Base-by-base conservation (phyloP, 306 rosid species). In the Morella rubra region DNA sequence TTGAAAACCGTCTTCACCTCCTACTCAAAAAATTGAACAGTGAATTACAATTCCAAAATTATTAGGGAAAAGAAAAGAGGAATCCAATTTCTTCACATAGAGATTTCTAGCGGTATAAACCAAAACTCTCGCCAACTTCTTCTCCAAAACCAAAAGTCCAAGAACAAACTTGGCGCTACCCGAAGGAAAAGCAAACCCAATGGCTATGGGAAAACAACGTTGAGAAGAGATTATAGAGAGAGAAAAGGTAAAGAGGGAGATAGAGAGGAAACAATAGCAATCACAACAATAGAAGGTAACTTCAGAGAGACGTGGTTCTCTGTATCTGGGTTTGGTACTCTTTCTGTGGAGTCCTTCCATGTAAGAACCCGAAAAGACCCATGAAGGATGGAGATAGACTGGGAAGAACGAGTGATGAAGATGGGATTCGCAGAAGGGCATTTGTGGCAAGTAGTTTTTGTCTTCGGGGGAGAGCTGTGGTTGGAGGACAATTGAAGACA, bases 391-490 rank as follows among this genome's bases (percentile, higher is more conserved):
- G 81, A 75, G 81, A 75, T 71, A 54, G 74, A 73, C 58, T 9
- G 1, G 73, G 62, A 77, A 20, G 24, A 52, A 56, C 5, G 72
- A 72, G 82, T 73, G 78, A 77, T 7, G 85, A 78, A 81, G 81
- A 80, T 76, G 52, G 74, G 68, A 75, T 67, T 59, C 68, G 74
- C 62, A 87, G 85, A 79, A 70, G 87, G 85, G 87, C 84, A 87
- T 71, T 72, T 74, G 62, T 74, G 87, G 84, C 75, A 87, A 78
- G 73, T 54, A 22, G 32, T 19, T 58, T 62, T 72, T 12, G 73
- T 27, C 46, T 65, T 53, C 8, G 53, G 81, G 73, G 44, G 76
- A 71, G 79, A 60, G 79, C n/a, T 69, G 68, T 61, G 85, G 81
- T 71, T 77, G 79, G 89, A 80, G 68, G 86, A 80, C 55, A 80